Base-by-base conservation (phyloP, 2,329 filamentous ascomycete genomes). In the Pseudogymnoascus sp. region DNA sequence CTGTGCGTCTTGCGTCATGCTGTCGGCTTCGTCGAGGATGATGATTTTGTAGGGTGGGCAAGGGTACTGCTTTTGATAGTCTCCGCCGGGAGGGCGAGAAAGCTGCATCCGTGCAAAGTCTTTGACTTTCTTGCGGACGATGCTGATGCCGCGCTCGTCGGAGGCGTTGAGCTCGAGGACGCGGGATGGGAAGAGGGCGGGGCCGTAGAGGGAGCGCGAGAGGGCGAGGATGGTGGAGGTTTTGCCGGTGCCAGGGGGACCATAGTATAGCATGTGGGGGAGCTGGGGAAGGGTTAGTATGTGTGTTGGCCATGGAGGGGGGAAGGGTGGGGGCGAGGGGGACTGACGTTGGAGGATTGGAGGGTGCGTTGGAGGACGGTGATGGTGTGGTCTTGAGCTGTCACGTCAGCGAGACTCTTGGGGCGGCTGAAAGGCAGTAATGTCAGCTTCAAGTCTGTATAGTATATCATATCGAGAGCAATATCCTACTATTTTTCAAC, bases 151-250 rank as follows among this genome's bases (percentile, higher is more conserved):
- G 67, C 94, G 92, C 78, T 99, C 94, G 77, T 99, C 94, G 38
- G 95, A 99, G 69, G 95, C 95, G 77, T 99, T 99, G 72, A 99
- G 87, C 78, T 99, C 95, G 65, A 99, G 90, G n/a, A 99, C 94
- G 59, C 95, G 89, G 12, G 91, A 86, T 72, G 91, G 92, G 71
- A 96, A 90, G 70, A 99, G 86, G 68, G 96, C 91, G 43, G 94
- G 94, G 0, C 94, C 95, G 77, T 96, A 99, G 65, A 99, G 89
- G 73, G 97, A 92, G 77, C 97, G 97, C 62, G 94, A 92, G 31
- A 99, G 87, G 2, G 95, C 95, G 66, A 99, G 89, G 69, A 99
- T 92, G 0, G 95, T 99, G 1, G 91, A 96, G 1, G 94, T 99
- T 79, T 99, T 99, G 69, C 94, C 94, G 0, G 94, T 99, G 43